These are phyloP conservation scores for Aspergillus candidus DNA, from an alignment of 2,329 filamentous ascomycete genomes.

Conservation along the genomic window DNA sequence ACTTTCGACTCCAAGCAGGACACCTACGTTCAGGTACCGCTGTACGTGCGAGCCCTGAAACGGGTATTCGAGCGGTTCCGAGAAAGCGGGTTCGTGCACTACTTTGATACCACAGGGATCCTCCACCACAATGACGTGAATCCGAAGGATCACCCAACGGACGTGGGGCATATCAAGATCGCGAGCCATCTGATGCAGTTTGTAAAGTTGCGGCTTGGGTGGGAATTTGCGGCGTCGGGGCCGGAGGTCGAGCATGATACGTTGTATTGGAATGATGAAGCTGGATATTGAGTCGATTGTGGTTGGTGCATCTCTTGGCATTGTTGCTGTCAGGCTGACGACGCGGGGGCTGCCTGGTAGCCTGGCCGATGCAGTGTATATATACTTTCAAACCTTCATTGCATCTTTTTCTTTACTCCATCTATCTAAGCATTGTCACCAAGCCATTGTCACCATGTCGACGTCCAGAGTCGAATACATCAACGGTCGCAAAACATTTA, in stretches of 20 bases:
- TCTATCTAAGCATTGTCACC: no score
- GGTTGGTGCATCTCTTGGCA: no score
- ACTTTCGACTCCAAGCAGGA: constrained; percentile 49
- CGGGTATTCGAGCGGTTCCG: constrained; percentile 50
- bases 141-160: constrained; percentile 55
- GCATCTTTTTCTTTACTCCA: no score
- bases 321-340: no score
- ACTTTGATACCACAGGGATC: constrained; percentile 57
- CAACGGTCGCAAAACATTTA: constrained; percentile 28
- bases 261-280: constrained; percentile 49
- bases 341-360: no score
- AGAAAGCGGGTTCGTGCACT: constrained; percentile 49
- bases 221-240: constrained; percentile 51
- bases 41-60: constrained; percentile 48
- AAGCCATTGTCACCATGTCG: constrained; percentile 1
- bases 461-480: constrained; percentile 15
- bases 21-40: constrained; percentile 43
- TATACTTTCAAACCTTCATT: no score
- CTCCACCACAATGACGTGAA: constrained; percentile 58
- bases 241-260: constrained; percentile 47
- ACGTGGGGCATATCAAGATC: constrained; percentile 56
- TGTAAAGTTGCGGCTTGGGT: constrained; percentile 51
- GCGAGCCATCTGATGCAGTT: constrained; percentile 56
- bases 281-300: constrained; percentile 32
- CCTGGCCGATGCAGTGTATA: no score